Evolutionary conservation across 441 rosid genomes (phyloP).

Genomic region (Theobroma grandiflorum): DNA sequence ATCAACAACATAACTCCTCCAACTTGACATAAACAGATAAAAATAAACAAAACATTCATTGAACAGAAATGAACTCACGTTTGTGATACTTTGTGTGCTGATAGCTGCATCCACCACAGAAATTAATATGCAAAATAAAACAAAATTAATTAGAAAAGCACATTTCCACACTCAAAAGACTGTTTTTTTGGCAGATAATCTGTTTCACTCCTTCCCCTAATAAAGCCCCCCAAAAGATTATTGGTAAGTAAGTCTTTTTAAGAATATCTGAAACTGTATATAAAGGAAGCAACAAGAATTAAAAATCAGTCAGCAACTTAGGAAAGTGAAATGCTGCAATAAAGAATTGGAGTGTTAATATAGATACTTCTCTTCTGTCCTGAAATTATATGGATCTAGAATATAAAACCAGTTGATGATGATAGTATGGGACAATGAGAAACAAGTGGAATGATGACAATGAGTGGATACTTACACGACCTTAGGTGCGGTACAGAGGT

Average conservation of each 20-base stretch:
- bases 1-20: slow-evolving; percentile 1
- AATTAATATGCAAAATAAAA: slow-evolving; percentile 61
- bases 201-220: neutral
- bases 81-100: slow-evolving; percentile 98
- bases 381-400: slow-evolving; percentile 9
- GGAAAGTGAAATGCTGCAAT: no score
- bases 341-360: neutral
- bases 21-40: slow-evolving; percentile 5
- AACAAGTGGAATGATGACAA: neutral
- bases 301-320: neutral
- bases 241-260: neutral
- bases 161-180: slow-evolving; percentile 19
- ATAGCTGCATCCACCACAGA: slow-evolving; percentile 66
- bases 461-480: slow-evolving; percentile 74
- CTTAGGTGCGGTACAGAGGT: slow-evolving; percentile 95
- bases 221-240: neutral
- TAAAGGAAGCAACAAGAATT: neutral
- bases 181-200: neutral
- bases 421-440: neutral
- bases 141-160: slow-evolving; percentile 45
- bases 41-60: slow-evolving; percentile 12
- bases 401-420: neutral
- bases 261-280: neutral
- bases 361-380: neutral
- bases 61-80: slow-evolving; percentile 65